phyloP scores from a whole-genome alignment of 106 monocot genomes.

The Allium fistulosum region DNA sequence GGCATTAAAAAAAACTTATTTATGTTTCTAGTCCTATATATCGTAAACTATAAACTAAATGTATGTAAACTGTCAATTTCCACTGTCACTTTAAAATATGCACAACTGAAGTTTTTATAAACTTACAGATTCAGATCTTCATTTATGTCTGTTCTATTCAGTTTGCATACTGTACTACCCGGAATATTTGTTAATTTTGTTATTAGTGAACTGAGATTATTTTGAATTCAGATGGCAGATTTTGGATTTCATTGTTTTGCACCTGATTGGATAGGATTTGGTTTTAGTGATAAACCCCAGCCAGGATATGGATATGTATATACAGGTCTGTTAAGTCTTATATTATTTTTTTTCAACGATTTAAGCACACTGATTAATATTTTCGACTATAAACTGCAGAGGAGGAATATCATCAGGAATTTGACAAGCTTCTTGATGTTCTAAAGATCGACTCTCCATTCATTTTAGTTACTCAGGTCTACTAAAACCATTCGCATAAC shows the following conservation, averaged over 20 bases:
- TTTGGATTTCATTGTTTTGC: conserved; percentile 91
- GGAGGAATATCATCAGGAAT: conserved; percentile 72
- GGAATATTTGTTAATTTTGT: too few relatives aligned
- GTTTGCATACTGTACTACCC: too few relatives aligned
- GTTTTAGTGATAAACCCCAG: conserved; percentile 97
- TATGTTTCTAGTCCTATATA: too few relatives aligned
- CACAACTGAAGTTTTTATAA: not conserved
- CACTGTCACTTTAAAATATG: not conserved
- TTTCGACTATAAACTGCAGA: conserved; percentile 35
- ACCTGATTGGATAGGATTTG: conserved; percentile 99
- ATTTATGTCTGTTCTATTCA: not conserved
- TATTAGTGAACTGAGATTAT: too few relatives aligned
- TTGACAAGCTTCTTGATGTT: conserved; percentile 69
- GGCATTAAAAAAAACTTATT: too few relatives aligned
- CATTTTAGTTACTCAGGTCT: conserved; percentile 77
- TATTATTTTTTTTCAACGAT: conserved; percentile 1
- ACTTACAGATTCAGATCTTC: not conserved
- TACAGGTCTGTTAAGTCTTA: conserved; percentile 40
- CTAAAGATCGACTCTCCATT: conserved; percentile 72
- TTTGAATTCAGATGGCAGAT: conserved; percentile 60
- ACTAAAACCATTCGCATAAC: not conserved
- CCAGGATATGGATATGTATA: conserved; percentile 88
- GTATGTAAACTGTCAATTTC: too few relatives aligned
- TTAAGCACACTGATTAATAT: not conserved
- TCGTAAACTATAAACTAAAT: too few relatives aligned